phyloP scores from a whole-genome alignment of 2,329 filamentous ascomycete species.

The Rhynchosporium agropyri region DNA sequence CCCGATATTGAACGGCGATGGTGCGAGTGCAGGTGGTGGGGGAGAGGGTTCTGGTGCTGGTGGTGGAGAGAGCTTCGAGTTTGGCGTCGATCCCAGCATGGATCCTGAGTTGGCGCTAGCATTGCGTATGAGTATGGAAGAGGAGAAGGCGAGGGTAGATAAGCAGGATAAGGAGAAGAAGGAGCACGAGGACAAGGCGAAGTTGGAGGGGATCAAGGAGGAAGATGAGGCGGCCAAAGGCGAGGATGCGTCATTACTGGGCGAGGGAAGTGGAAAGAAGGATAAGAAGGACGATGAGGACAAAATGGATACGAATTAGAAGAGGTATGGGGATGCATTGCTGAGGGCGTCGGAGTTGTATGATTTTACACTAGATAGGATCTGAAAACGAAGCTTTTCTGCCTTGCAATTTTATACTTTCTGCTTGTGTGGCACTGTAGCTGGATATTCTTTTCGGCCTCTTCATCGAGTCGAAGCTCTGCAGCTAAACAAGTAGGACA shows the following conservation, averaged over 20 bases:
- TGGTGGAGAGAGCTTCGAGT: constrained; percentile 68
- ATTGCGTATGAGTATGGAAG: constrained; percentile 95
- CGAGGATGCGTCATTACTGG: constrained; percentile 59
- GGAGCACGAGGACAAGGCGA: constrained; percentile 68
- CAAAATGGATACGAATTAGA: constrained; percentile 88
- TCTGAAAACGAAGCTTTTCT: constrained; percentile 20
- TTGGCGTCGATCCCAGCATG: constrained; percentile 86
- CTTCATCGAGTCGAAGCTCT: no score
- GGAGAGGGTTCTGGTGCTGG: constrained; percentile 54
- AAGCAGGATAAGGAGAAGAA: constrained; percentile 79
- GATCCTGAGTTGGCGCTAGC: constrained; percentile 95
- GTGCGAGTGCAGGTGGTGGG: constrained; percentile 59
- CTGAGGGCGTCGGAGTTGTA: constrained; percentile 43
- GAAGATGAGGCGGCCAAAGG: constrained; percentile 63
- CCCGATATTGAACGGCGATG: constrained; percentile 86
- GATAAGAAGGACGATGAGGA: constrained; percentile 62
- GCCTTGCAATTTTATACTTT: constrained; percentile 13
- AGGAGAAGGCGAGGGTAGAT: constrained; percentile 93
- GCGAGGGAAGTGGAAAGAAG: constrained; percentile 62
- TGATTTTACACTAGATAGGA: constrained; percentile 43
- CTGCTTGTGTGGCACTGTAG: neutral
- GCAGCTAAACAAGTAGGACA: no score
- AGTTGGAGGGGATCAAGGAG: constrained; percentile 80
- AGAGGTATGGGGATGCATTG: constrained; percentile 36
- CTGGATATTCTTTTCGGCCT: neutral